Conservation (phyloP, 306 rosid genomes). For the Astragalus membranaceus region DNA sequence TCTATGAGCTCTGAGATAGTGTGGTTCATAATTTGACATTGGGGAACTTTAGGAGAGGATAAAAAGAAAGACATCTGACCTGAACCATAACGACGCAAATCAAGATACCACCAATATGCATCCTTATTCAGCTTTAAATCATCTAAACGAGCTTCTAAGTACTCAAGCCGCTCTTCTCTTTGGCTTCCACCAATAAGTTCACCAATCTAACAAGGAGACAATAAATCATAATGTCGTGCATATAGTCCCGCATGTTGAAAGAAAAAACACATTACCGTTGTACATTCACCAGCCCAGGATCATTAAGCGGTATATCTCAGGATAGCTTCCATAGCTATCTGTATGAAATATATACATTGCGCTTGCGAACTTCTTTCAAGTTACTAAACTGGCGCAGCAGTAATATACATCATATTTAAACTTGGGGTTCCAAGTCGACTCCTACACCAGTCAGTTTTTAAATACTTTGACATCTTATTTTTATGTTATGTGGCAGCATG, state of each 20-base stretch:
- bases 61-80: conserved; percentile 42
- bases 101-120: conserved; percentile 96
- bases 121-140: conserved; percentile 77
- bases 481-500: too few species aligned
- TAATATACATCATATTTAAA: too few species aligned
- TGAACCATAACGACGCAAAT: conserved; percentile 96
- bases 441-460: too few species aligned
- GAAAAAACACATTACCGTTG: neutral
- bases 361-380: too few species aligned
- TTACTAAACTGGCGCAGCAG: too few species aligned
- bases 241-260: neutral
- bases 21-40: neutral
- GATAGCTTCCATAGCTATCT: neutral
- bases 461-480: too few species aligned
- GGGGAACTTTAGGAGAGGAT: neutral
- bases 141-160: conserved; percentile 78
- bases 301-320: neutral
- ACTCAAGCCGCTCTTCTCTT: conserved; percentile 88
- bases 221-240: neutral
- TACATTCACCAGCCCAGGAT: neutral
- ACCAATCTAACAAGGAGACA: conserved; percentile 54
- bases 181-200: conserved; percentile 99
- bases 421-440: too few species aligned
- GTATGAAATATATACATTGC: too few species aligned
- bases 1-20: neutral